Base-by-base conservation (phyloP, 2,329 filamentous ascomycete species). In the Xylariales sp. region DNA sequence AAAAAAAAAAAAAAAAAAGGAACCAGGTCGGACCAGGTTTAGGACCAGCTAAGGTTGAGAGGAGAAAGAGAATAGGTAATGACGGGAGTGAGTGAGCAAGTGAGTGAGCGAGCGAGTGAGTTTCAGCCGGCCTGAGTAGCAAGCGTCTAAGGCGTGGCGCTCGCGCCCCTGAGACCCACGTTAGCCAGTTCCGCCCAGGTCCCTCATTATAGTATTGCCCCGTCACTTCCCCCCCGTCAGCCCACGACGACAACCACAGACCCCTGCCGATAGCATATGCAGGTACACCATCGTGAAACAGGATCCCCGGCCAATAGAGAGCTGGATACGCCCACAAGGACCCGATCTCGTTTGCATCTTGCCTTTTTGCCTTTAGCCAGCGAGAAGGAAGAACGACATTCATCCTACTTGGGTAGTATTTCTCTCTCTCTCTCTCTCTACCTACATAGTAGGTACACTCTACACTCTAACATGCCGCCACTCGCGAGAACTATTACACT, bases 281-380 rank as follows among this genome's bases (percentile, higher is more conserved):
- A 78, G 76, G 76, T 77, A 77, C 75, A 67, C 59, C 71, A 74
- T 75, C 65, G 76, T 77, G 76, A 77, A 76, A 78, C 76, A 67
- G 55, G 39, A 55, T 62, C 56, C 53, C 45, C 28, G 45, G 56
- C 75, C 76, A 77, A 77, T 72, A 23, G 49, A 49, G 28, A 28
- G 45, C n/a, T 5, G 32, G 14, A 16, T 36, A 18, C 16, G 39
- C 16, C 16, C 34, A 30, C 32, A 36, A 23, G 23, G 52, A 28
- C 56, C 12, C 36, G 62, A 50, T 56, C 58, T 46, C 49, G 28
- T 12, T 56, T 56, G 30, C 58, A 49, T 59, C n/a, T 28, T n/a
- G 23, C 36, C 36, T 39, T 10, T 39, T 10, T 10, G 9, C 39
- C 39, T 39, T 30, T 30, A 36, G 55, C 61, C 64, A 67, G 28